Evolutionary conservation across 805 yeast species (phyloP).

Genomic region (Metschnikowia chrysomelidarum): DNA sequence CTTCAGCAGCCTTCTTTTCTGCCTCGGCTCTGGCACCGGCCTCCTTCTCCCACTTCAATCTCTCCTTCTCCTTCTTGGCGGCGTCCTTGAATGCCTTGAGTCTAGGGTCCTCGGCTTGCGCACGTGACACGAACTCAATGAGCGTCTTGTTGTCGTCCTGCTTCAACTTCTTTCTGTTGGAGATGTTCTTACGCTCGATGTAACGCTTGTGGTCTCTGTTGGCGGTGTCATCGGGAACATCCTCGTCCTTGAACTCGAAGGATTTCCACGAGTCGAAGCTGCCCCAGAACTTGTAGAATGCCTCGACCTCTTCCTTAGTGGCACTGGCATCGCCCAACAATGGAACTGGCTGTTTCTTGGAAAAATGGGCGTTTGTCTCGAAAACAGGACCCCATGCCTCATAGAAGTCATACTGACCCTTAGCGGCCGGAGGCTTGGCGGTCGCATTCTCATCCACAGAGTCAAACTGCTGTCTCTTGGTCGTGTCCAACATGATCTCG

Average conservation of each 20-base stretch:
- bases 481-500: constrained; percentile 83
- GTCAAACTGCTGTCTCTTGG: constrained; percentile 89
- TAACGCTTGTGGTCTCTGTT: constrained; percentile 99
- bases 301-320: constrained; percentile 77
- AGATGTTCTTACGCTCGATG: constrained; percentile 95
- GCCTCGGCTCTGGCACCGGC: constrained; percentile 97
- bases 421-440: constrained; percentile 72
- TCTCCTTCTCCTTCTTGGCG: constrained; percentile 92
- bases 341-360: constrained; percentile 89
- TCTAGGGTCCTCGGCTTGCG: constrained; percentile 90
- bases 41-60: constrained; percentile 95
- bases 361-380: constrained; percentile 86
- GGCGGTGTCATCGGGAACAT: constrained; percentile 97
- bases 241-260: constrained; percentile 97
- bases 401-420: constrained; percentile 73
- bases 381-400: constrained; percentile 93
- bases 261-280: constrained; percentile 97
- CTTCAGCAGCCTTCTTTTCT: constrained; percentile 89
- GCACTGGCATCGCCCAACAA: constrained; percentile 65
- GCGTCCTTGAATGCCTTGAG: constrained; percentile 89
- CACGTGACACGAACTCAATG: constrained; percentile 83
- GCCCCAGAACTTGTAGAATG: constrained; percentile 89
- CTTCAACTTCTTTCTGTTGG: constrained; percentile 96
- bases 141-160: constrained; percentile 94
- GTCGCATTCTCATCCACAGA: constrained; percentile 90